These are phyloP conservation scores for Termitomyces sp. DNA, from an alignment of 768 basidiomycete genomes.

Conservation along the genomic window DNA sequence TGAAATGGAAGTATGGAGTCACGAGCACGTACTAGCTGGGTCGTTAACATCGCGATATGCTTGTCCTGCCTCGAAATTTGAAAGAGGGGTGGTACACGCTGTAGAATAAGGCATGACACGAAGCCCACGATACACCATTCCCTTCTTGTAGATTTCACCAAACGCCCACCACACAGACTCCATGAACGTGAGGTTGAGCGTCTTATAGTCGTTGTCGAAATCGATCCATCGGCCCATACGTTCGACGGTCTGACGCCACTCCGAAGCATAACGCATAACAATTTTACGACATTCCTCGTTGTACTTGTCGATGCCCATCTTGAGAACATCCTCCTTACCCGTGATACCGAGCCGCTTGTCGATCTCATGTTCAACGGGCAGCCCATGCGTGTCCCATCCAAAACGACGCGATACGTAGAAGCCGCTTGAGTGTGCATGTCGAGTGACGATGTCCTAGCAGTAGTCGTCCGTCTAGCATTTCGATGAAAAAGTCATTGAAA, in stretches of 20 bases:
- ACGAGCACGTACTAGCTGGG: conserved; percentile 66
- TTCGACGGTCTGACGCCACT: conserved; percentile 95
- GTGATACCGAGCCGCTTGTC: conserved; percentile 95
- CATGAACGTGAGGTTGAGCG: conserved; percentile 91
- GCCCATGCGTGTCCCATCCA: conserved; percentile 98
- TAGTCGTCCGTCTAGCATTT: neutral
- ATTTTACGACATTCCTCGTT: conserved; percentile 95
- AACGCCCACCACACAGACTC: conserved; percentile 99
- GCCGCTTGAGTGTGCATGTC: conserved; percentile 92
- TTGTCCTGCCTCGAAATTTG: conserved; percentile 95
- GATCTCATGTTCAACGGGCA: conserved; percentile 99
- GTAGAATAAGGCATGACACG: conserved; percentile 98
- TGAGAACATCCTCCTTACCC: conserved; percentile 88
- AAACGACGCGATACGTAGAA: conserved; percentile 92
- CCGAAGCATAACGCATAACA: conserved; percentile 93
- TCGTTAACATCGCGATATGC: conserved; percentile 93
- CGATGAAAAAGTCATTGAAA: neutral
- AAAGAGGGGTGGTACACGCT: conserved; percentile 91
- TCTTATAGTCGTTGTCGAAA: conserved; percentile 99
- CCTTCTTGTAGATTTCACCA: conserved; percentile 87
- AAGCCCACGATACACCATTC: conserved; percentile 88
- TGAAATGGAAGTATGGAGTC: neutral
- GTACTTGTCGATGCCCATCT: conserved; percentile 96
- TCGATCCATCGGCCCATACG: conserved; percentile 99
- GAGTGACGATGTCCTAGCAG: conserved; percentile 92